These are phyloP conservation scores for Adansonia gregorii DNA, from an alignment of 441 rosid genomes.

Conservation along the genomic window DNA sequence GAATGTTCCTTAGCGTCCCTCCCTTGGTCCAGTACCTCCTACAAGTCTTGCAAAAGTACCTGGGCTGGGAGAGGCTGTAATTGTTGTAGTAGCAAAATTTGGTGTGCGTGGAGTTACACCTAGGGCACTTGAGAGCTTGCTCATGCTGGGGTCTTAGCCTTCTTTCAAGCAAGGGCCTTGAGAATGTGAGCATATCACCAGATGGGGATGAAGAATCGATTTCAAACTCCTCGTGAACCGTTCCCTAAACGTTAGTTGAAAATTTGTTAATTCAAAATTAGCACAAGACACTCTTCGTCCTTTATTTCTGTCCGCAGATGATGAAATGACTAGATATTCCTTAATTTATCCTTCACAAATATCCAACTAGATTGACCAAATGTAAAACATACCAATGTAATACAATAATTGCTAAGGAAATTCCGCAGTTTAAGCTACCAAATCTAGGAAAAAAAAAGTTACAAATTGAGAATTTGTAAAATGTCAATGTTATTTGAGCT, in stretches of 20 bases:
- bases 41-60: constrained; percentile 95
- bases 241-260: constrained; percentile 42
- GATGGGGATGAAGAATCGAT: constrained; percentile 76
- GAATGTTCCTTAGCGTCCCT: constrained; percentile 87
- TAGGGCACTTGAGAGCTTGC: constrained; percentile 84
- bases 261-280: not conserved
- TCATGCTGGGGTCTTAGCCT: constrained; percentile 81
- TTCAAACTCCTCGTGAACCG: constrained; percentile 64
- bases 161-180: constrained; percentile 80
- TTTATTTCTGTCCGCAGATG: not conserved
- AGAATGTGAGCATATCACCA: constrained; percentile 74
- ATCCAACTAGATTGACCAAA: constrained; percentile 16
- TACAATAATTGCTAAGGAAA: constrained; percentile 10
- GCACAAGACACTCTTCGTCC: constrained; percentile 27
- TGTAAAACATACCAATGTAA: not conserved
- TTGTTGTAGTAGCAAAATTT: constrained; percentile 97
- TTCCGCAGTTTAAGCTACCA: too few species aligned
- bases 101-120: constrained; percentile 90
- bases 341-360: not conserved
- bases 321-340: constrained; percentile 10
- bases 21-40: constrained; percentile 98
- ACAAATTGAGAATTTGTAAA: too few species aligned
- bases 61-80: constrained; percentile 93
- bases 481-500: not conserved
- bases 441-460: too few species aligned